Conservation (phyloP, 2,329 filamentous ascomycete species). For the Raffaelea albimanens region DNA sequence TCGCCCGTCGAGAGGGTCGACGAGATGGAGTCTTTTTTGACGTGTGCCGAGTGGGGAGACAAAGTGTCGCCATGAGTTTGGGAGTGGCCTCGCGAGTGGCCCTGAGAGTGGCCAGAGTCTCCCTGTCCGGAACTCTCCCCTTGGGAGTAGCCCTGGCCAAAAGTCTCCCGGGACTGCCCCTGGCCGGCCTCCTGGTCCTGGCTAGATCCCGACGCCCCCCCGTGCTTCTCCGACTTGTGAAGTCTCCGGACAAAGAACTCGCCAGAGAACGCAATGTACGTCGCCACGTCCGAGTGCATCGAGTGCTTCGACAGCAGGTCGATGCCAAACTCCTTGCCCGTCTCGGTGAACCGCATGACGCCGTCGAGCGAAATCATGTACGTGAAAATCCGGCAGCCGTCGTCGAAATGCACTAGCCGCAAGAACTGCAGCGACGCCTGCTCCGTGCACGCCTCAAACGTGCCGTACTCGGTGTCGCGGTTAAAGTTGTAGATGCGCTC, state of each 20-base stretch:
- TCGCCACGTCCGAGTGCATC: constrained; percentile 89
- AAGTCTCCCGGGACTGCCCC: not conserved
- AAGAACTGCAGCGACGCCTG: constrained; percentile 74
- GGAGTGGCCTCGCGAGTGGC: no score
- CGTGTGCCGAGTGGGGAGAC: not conserved
- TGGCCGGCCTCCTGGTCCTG: no score
- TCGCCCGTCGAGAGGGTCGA: constrained; percentile 23
- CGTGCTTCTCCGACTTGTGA: constrained; percentile 30
- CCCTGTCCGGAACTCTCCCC: no score
- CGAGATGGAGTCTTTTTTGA: not conserved
- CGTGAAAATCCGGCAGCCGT: constrained; percentile 80
- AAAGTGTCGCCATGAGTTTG: no score
- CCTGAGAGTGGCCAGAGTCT: no score
- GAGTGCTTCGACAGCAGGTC: constrained; percentile 91
- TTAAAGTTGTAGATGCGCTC: constrained; percentile 83
- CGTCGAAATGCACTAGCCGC: constrained; percentile 75
- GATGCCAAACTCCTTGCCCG: constrained; percentile 89
- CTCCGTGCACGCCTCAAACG: constrained; percentile 54
- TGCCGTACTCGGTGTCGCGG: constrained; percentile 61
- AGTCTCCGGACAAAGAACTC: constrained; percentile 83
- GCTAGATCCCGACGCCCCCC: not conserved
- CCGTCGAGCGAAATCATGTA: constrained; percentile 86
- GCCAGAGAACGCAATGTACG: constrained; percentile 84
- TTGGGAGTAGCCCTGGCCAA: no score
- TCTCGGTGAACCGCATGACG: constrained; percentile 85